Evolutionary conservation across 306 rosid species (phyloP), one percentile per base, ranked within the genome.

Genomic region (Vigna radiata): DNA sequence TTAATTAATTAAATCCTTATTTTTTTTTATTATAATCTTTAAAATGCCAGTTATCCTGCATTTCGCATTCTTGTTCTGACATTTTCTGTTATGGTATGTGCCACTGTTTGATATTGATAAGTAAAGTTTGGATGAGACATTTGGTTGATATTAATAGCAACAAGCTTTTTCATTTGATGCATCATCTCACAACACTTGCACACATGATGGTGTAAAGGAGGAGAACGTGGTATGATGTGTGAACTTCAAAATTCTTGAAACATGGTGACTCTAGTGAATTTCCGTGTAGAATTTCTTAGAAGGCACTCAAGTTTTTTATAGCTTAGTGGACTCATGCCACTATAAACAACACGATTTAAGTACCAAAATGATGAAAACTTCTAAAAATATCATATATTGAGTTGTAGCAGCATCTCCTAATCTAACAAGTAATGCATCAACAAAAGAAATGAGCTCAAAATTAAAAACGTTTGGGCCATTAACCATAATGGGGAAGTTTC

Each of bases 401-500:
- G 44, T 41, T 73, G 60, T 61, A 18, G 36, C 21, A 68, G 12
- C 72, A 48, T 29, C 9, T 56, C 46, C 50, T 62, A 49, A 49
- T 75, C 37, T 27, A 18, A 12, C 62, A 31, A 47, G 63, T 33
- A 49, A 75, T 21, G 12, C 50, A 47, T 54, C 25, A 18, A 19
- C 6, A 8, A 47, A 46, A 47, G 36, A 31, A 61, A 60, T 15
- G 6, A 61, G 23, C 37, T 5, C 27, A 61, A 66, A 18, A 27
- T 47, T 2, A 29, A 29, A 29, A 74, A 74, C 70, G 31, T 17
- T 47, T 44, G 3, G 49, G 60, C 15, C 47, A 10, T 46, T n/a
- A 18, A 7, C 31, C 11, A 8, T 16, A 29, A 9, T 27, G 58
- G 39, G n/a, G 2, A 48, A 69, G 44, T 48, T 29, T 25, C 47